Base-by-base conservation (phyloP, 1,284 basidiomycete genomes). In the Microbotryum scabiosae region DNA sequence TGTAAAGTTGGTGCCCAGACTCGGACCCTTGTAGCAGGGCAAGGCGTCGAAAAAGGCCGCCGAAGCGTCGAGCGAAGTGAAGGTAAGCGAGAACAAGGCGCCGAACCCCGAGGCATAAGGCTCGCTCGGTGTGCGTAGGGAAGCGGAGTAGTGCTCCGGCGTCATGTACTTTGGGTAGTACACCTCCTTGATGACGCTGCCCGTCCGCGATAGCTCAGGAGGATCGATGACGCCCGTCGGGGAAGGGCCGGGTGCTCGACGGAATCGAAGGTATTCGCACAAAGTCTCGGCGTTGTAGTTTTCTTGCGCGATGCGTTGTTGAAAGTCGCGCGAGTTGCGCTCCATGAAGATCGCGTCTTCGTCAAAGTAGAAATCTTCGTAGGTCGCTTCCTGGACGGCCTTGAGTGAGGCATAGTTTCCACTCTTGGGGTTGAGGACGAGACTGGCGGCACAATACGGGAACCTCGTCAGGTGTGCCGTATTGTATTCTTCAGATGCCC, bases 321-420 rank as follows among this genome's bases (percentile, higher is more conserved):
- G 79, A 78, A 97, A 97, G 76, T 97, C 86, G 56, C 94, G 88
- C 23, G 91, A 96, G 77, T 98, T 98, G 69, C 94, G 87, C 75
- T 98, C 94, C 86, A 98, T 88, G 79, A 87, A 97, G 57, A 97
- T 84, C 41, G 90, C 90, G 73, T 98, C 96, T 75, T 94, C 89
- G 71, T 84, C 82, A 73, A 87, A 97, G 77, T 90, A 96, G 28
- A 79, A 79, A 73, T 98, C 94, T 75, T 96, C 88, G 75, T 87
- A 97, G 4, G 75, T 79, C 12, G 76, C 73, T n/a, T 76, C 70
- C 67, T 93, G 77, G 51, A 82, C 77, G 0, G 74, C 70, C 70
- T 87, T 88, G 51, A 98, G 81, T 0, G 75, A 63, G 0, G 74
- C 56, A 71, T 93, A 92, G 69, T 88, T 82, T 2, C 78, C 80